These are phyloP conservation scores for Bretschneidera sinensis DNA, from an alignment of 345 rosid species.

Conservation along the genomic window DNA sequence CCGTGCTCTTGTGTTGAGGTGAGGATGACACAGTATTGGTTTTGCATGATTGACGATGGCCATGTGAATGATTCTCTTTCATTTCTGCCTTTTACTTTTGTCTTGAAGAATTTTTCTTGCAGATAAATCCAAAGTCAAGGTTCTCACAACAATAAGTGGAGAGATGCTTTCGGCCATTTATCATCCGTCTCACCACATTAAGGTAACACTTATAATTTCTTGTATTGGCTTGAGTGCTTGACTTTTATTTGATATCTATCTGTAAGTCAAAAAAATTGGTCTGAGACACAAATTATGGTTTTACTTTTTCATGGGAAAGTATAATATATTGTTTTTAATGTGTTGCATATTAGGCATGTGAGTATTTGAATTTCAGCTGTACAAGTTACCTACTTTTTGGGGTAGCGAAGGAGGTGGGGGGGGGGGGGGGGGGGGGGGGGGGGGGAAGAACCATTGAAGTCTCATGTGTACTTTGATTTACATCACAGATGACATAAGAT, in stretches of 20 bases:
- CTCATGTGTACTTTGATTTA: constrained; percentile 31
- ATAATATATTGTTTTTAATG: neutral
- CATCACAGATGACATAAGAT: constrained; percentile 48
- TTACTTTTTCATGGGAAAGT: constrained; percentile 17
- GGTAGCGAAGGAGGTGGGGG: constrained; percentile 21
- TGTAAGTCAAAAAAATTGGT: constrained; percentile 13
- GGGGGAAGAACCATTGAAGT: constrained; percentile 28
- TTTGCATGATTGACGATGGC: constrained; percentile 6
- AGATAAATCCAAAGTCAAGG: constrained; percentile 30
- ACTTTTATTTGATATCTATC: constrained; percentile 23
- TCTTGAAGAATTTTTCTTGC: constrained; percentile 5
- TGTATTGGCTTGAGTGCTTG: constrained; percentile 26
- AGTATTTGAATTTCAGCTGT: constrained; percentile 47
- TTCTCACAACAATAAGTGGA: constrained; percentile 29
- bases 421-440: constrained; percentile 22
- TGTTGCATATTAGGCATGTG: constrained; percentile 46
- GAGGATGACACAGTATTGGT: constrained; percentile 11
- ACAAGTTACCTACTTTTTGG: constrained; percentile 60
- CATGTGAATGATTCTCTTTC: constrained; percentile 17
- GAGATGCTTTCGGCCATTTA: constrained; percentile 34
- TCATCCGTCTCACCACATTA: constrained; percentile 9
- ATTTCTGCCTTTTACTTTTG: constrained; percentile 14
- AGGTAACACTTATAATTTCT: constrained; percentile 6
- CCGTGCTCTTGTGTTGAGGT: constrained; percentile 15
- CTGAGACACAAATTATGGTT: constrained; percentile 18